A percentile compares a stretch with the other conserved stretches of the same genome.
These are phyloP conservation scores for Rhodotorula toruloides DNA, from an alignment of 768 basidiomycete species.

Conservation along the genomic window DNA sequence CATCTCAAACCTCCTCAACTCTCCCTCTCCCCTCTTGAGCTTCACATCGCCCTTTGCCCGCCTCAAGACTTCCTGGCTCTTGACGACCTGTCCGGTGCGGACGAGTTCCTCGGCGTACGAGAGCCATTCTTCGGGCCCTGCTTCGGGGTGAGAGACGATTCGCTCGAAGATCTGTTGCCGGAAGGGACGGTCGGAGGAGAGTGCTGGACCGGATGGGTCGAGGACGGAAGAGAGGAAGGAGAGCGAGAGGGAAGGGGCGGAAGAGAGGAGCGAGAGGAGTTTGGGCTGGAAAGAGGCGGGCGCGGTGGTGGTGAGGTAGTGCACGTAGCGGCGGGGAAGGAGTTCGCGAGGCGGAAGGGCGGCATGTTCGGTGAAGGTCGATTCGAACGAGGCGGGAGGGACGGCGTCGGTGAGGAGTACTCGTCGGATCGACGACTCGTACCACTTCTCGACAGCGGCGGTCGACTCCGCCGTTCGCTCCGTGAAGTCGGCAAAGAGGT, in stretches of 20 bases:
- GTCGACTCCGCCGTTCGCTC: constrained; percentile 9
- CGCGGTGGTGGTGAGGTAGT: constrained; percentile 6
- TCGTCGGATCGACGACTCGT: constrained; percentile 17
- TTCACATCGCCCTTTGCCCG: constrained; percentile 9
- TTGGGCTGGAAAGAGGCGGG: constrained; percentile 3
- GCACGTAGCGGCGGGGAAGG: constrained; percentile 28
- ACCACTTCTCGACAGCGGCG: constrained; percentile 10
- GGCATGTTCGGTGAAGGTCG: constrained; percentile 8
- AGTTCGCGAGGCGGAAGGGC: constrained; percentile 20
- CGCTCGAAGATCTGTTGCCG: constrained; percentile 13
- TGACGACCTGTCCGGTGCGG: background rate
- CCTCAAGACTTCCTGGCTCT: constrained; percentile 16
- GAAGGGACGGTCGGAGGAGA: constrained; percentile 2
- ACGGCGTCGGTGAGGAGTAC: constrained; percentile 29
- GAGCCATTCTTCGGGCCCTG: constrained; percentile 23
- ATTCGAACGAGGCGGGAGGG: constrained; percentile 16
- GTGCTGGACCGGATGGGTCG: background rate
- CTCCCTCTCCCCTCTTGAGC: background rate
- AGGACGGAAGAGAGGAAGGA: constrained; percentile 17
- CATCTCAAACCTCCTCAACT: constrained; percentile 15
- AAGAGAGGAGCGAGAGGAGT: constrained; percentile 6
- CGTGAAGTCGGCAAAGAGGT: constrained; percentile 22
- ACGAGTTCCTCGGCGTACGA: constrained; percentile 29
- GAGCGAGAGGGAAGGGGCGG: constrained; percentile 21
- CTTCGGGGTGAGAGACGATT: constrained; percentile 26